These are phyloP conservation scores for Tetrapyrgos nigripes DNA, from an alignment of 1,284 basidiomycete species.

Conservation along the genomic window DNA sequence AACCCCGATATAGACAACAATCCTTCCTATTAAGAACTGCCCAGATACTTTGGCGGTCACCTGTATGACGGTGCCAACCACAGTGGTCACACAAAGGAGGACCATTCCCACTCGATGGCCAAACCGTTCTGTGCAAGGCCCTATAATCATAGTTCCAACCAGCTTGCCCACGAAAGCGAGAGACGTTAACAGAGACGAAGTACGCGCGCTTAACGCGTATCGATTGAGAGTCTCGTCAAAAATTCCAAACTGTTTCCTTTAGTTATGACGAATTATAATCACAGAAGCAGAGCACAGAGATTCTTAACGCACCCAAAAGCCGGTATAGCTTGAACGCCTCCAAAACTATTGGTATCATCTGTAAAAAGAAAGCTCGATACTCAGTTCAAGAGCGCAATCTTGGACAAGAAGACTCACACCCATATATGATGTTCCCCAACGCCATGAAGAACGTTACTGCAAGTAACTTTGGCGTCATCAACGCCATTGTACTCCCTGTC, in stretches of 20 bases:
- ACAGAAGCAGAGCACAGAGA: no score
- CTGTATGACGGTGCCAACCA: conserved; percentile 12
- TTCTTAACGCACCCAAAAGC: conserved; percentile 11
- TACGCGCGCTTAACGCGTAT: conserved; percentile 11
- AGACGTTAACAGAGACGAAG: conserved; percentile 13
- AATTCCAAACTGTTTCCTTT: conserved; percentile 13
- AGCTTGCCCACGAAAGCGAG: conserved; percentile 14
- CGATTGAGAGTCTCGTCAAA: conserved; percentile 11
- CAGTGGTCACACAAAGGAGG: conserved; percentile 8
- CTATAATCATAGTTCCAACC: conserved; percentile 14
- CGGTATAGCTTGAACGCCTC: conserved; percentile 18
- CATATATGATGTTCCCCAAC: conserved; percentile 16
- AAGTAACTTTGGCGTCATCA: conserved; percentile 13
- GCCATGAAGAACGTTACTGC: conserved; percentile 12
- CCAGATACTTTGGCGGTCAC: conserved; percentile 7
- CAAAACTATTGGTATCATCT: conserved; percentile 17
- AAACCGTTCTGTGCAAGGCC: conserved; percentile 13
- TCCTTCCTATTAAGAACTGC: conserved; percentile 12
- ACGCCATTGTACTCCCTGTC: not conserved
- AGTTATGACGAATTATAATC: not conserved
- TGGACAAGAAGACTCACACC: conserved; percentile 5
- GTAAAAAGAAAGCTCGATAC: not conserved
- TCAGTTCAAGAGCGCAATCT: not conserved
- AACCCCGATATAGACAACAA: conserved; percentile 14
- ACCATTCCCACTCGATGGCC: conserved; percentile 12